These are phyloP conservation scores for Populus nigra DNA, from an alignment of 345 rosid species.

Conservation along the genomic window DNA sequence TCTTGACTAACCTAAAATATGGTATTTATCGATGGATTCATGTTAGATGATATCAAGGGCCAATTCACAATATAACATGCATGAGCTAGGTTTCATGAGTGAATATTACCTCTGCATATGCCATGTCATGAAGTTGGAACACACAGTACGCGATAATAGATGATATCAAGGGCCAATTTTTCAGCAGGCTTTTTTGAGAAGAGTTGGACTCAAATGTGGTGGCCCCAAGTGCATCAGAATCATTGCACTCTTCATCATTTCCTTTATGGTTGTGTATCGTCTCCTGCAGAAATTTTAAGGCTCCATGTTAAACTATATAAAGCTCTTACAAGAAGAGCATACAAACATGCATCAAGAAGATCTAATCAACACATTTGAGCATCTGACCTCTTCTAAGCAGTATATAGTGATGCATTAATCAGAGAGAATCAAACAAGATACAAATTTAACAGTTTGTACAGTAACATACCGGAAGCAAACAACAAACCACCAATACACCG, in stretches of 20 bases:
- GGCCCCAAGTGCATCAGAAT: conserved; percentile 18
- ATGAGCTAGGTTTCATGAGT: neutral
- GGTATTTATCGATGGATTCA: no score
- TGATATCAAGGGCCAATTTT: conserved; percentile 50
- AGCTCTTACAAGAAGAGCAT: neutral
- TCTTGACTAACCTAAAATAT: neutral
- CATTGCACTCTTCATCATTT: conserved; percentile 7
- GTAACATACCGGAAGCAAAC: conserved; percentile 63
- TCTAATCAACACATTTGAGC: neutral
- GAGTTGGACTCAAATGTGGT: neutral
- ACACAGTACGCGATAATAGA: conserved; percentile 44
- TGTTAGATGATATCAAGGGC: no score
- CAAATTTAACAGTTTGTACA: neutral
- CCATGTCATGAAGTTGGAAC: conserved; percentile 58
- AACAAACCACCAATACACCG: conserved; percentile 40
- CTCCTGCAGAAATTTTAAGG: conserved; percentile 34
- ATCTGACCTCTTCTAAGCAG: neutral
- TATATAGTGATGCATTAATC: neutral
- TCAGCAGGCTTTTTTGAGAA: conserved; percentile 31
- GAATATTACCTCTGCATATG: conserved; percentile 40
- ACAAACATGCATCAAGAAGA: neutral
- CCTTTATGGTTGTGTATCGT: conserved; percentile 44
- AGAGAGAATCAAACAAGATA: neutral
- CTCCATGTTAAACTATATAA: neutral
- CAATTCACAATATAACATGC: neutral